These are phyloP conservation scores for Pseudozyma tsukubaensis DNA, from an alignment of 1,284 basidiomycete species.

Conservation along the genomic window DNA sequence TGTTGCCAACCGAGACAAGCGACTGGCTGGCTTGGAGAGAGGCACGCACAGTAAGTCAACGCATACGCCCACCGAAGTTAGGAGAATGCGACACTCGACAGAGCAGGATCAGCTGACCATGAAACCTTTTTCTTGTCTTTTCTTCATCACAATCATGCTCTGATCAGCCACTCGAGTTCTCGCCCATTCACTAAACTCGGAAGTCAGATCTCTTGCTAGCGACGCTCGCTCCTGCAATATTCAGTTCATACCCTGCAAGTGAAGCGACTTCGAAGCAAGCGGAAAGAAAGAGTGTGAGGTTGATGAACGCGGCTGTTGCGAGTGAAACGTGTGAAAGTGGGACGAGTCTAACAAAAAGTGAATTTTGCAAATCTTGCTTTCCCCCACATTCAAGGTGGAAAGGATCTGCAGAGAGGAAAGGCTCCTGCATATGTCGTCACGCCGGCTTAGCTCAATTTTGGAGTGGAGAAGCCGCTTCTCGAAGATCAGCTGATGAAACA, in stretches of 20 bases:
- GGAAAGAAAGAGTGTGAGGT: too few species aligned
- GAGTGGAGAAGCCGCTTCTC: too few species aligned
- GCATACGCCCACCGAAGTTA: neutral
- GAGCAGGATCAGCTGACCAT: neutral
- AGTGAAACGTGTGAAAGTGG: too few species aligned
- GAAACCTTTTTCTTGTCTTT: neutral
- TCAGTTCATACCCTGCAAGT: constrained; percentile 8
- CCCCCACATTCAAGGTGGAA: too few species aligned
- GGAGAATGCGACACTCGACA: neutral
- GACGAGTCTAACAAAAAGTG: too few species aligned
- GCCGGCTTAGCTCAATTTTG: too few species aligned
- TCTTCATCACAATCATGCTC: neutral
- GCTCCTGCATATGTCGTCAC: too few species aligned
- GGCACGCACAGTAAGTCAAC: constrained; percentile 53
- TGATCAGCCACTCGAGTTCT: constrained; percentile 48
- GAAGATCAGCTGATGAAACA: too few species aligned
- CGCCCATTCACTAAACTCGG: constrained; percentile 34
- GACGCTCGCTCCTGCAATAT: neutral
- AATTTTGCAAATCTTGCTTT: too few species aligned
- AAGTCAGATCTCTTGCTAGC: neutral
- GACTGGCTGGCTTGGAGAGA: constrained; percentile 67
- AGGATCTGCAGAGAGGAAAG: too few species aligned
- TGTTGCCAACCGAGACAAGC: constrained; percentile 66
- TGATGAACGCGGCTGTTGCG: too few species aligned
- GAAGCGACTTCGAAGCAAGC: too few species aligned